A percentile compares a stretch with the other conserved stretches of the same genome.
phyloP scores from a whole-genome alignment of 768 basidiomycete genomes.

The Rhodotorula kratochvilovae region DNA sequence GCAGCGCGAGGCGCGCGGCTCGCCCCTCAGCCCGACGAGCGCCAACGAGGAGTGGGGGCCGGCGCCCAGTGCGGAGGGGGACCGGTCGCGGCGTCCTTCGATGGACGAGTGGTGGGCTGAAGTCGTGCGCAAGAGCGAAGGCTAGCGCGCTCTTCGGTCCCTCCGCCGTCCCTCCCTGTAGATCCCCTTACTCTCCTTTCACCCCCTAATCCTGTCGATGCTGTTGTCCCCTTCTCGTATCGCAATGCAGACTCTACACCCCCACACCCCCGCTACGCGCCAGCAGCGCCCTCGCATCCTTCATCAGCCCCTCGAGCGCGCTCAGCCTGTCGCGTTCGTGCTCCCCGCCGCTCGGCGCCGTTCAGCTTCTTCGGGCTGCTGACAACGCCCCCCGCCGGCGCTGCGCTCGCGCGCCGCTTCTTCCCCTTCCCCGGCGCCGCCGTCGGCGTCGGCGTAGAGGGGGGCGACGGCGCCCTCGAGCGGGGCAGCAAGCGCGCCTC shows the following conservation, averaged over 20 bases:
- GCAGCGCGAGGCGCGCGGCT: conserved; percentile 11
- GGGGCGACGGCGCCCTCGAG: background rate
- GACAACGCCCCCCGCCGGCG: background rate
- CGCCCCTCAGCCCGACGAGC: too few species aligned
- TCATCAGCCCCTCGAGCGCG: conserved; percentile 25
- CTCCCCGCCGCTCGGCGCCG: background rate
- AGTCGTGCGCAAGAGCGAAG: conserved; percentile 6
- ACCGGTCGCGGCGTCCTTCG: background rate
- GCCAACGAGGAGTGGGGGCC: background rate
- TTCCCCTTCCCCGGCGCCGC: background rate
- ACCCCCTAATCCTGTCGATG: background rate
- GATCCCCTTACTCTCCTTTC: too few species aligned
- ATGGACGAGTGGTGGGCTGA: conserved; percentile 27
- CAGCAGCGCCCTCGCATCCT: conserved; percentile 17
- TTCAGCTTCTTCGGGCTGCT: conserved; percentile 11
- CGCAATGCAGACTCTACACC: background rate
- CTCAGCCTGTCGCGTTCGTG: conserved; percentile 6
- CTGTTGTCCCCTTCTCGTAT: too few species aligned
- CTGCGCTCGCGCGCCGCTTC: conserved; percentile 30
- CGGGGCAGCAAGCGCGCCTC: background rate
- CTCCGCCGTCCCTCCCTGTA: too few species aligned
- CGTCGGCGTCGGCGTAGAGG: background rate
- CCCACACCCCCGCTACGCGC: too few species aligned
- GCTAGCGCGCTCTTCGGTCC: background rate
- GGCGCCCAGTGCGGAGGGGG: background rate